Conservation (phyloP, 148 eudicot genomes). For the Pharnaceum exiguum region DNA sequence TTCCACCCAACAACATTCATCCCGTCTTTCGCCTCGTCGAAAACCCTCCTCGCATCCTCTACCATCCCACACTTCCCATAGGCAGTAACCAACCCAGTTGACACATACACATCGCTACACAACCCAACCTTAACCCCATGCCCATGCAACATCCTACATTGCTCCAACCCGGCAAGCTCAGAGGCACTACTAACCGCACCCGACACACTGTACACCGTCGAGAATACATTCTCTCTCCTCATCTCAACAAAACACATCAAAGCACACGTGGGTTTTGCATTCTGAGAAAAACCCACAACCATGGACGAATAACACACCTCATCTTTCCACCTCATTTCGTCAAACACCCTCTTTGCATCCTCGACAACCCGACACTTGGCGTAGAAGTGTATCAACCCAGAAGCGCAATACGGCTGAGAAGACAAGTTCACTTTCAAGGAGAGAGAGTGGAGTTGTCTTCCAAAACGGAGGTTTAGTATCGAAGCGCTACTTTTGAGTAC, state of each 20-base stretch:
- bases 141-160: slow-evolving; percentile 57
- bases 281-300: slow-evolving; percentile 53
- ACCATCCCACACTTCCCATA: slow-evolving; percentile 73
- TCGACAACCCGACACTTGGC: slow-evolving; percentile 28
- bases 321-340: slow-evolving; percentile 47
- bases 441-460: slow-evolving; percentile 38
- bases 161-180: slow-evolving; percentile 52
- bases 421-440: slow-evolving; percentile 31
- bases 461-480: slow-evolving; percentile 25
- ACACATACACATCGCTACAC: slow-evolving; percentile 33
- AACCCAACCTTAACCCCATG: slow-evolving; percentile 44
- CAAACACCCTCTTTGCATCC: slow-evolving; percentile 50
- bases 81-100: slow-evolving; percentile 53
- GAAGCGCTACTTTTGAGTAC: slow-evolving; percentile 47
- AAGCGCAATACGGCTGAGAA: slow-evolving; percentile 33
- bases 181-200: slow-evolving; percentile 49
- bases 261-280: slow-evolving; percentile 37
- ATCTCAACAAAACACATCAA: slow-evolving; percentile 40
- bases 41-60: slow-evolving; percentile 45
- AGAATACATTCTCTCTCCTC: slow-evolving; percentile 34
- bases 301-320: slow-evolving; percentile 53
- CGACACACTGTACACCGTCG: slow-evolving; percentile 50
- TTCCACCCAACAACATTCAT: slow-evolving; percentile 58
- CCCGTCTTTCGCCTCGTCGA: slow-evolving; percentile 30
- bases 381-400: slow-evolving; percentile 45